phyloP scores from a whole-genome alignment of 805 yeast genomes.

The Barnettozyma populi region DNA sequence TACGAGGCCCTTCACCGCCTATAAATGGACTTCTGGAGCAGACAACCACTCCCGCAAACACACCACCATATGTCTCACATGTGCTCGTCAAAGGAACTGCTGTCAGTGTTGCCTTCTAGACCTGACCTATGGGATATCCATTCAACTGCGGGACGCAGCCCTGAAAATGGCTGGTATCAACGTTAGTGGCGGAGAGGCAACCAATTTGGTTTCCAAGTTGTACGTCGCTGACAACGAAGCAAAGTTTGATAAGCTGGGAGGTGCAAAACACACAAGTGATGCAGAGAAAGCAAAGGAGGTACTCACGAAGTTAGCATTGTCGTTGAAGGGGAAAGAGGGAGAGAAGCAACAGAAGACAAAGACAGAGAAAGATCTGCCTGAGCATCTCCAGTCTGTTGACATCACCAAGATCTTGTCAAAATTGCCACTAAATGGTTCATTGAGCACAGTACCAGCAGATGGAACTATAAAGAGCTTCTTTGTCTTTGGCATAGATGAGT shows the following conservation, averaged over 20 bases:
- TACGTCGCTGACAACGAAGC: conserved; percentile 50
- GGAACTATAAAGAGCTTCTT: conserved; percentile 52
- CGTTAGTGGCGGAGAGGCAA: conserved; percentile 34
- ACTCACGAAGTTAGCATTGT: conserved; percentile 37
- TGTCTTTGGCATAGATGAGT: conserved; percentile 66
- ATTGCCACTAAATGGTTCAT: conserved; percentile 66
- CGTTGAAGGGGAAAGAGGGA: conserved; percentile 14
- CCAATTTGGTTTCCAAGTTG: conserved; percentile 48
- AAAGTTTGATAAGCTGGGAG: conserved; percentile 29
- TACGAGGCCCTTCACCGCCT: conserved; percentile 78
- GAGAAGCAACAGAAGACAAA: not conserved
- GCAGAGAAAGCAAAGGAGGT: conserved; percentile 43
- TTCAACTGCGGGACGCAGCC: conserved; percentile 75
- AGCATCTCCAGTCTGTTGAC: conserved; percentile 32
- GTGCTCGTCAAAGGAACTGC: conserved; percentile 74
- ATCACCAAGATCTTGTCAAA: conserved; percentile 47
- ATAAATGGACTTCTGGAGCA: conserved; percentile 58
- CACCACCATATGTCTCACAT: conserved; percentile 71
- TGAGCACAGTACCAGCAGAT: conserved; percentile 39
- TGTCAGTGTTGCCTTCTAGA: conserved; percentile 89
- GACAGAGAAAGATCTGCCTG: conserved; percentile 12
- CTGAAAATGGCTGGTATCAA: conserved; percentile 61
- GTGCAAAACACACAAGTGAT: conserved; percentile 30
- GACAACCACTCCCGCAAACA: conserved; percentile 40
- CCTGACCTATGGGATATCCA: conserved; percentile 72